Evolutionary conservation across 768 basidiomycete genomes (phyloP).

Genomic region (Holtermannia corniformis): DNA sequence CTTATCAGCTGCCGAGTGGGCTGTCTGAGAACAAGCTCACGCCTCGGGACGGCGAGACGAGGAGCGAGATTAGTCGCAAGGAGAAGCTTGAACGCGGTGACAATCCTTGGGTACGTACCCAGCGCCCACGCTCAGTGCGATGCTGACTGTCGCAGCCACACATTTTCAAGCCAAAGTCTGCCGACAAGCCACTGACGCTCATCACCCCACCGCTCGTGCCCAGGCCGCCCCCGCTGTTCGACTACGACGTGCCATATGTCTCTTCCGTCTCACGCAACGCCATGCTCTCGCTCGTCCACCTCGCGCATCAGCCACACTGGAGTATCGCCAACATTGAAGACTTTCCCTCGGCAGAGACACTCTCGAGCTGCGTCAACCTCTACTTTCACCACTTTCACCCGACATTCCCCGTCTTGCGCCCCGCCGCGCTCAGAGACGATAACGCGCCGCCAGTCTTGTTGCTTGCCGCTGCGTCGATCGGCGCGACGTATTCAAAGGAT

Average conservation of each 20-base stretch:
- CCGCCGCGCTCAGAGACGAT: constrained; percentile 13
- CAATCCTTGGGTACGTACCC: constrained; percentile 24
- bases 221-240: neutral
- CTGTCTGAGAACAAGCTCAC: neutral
- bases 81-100: constrained; percentile 1
- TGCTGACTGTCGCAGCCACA: constrained; percentile 13
- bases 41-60: constrained; percentile 16
- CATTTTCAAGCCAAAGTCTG: constrained; percentile 29
- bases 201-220: constrained; percentile 3
- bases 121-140: neutral
- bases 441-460: constrained; percentile 25
- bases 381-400: constrained; percentile 36
- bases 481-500: constrained; percentile 27
- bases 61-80: constrained; percentile 11
- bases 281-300: constrained; percentile 31
- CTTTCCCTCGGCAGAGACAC: constrained; percentile 27
- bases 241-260: constrained; percentile 1
- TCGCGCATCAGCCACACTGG: constrained; percentile 29
- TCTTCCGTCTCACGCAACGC: constrained; percentile 23
- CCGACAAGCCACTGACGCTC: constrained; percentile 26
- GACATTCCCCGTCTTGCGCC: constrained; percentile 27
- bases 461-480: constrained; percentile 23
- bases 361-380: constrained; percentile 31
- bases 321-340: constrained; percentile 28
- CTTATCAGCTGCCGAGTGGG: neutral